Percentiles rank a stretch among this genome's conserved stretches.
These are phyloP conservation scores for Cutaneotrichosporon cyanovorans DNA, from an alignment of 1,284 basidiomycete genomes.

Conservation along the genomic window DNA sequence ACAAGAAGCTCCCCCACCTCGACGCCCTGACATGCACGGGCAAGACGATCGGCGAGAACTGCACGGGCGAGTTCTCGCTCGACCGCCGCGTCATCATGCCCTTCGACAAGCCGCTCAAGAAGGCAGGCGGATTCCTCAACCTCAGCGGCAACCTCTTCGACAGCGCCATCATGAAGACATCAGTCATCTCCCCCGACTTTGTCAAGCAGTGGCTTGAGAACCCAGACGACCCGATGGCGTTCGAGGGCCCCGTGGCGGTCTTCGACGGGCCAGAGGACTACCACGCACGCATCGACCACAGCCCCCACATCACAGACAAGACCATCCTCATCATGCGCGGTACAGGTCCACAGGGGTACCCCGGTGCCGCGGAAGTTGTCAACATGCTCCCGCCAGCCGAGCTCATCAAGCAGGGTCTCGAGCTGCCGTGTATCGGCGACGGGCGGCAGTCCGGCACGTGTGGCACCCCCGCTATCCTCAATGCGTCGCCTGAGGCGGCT, in stretches of 20 bases:
- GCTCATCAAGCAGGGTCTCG: constrained; percentile 43
- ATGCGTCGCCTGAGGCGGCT: constrained; percentile 43
- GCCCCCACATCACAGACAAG: constrained; percentile 23
- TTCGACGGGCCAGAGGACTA: constrained; percentile 46
- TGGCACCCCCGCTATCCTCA: constrained; percentile 44
- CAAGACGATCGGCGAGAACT: constrained; percentile 33
- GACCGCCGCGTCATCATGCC: constrained; percentile 41
- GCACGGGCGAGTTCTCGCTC: constrained; percentile 31
- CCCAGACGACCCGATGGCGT: constrained; percentile 42
- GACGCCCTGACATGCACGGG: constrained; percentile 37
- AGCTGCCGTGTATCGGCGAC: constrained; percentile 45
- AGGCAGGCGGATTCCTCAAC: constrained; percentile 43
- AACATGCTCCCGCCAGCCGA: constrained; percentile 45
- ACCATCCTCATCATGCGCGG: constrained; percentile 45
- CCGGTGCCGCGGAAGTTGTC: constrained; percentile 43
- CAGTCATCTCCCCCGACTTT: constrained; percentile 40
- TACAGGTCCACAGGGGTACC: constrained; percentile 42
- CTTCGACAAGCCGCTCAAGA: constrained; percentile 33
- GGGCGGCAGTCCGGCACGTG: constrained; percentile 44
- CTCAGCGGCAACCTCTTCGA: constrained; percentile 44
- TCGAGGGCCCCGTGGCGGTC: constrained; percentile 44
- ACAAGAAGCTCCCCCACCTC: constrained; percentile 35
- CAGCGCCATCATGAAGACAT: constrained; percentile 46
- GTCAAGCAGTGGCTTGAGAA: constrained; percentile 39
- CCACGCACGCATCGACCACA: constrained; percentile 35